Base-by-base conservation (phyloP, 257 asterid genomes). In the Fraxinus americana region DNA sequence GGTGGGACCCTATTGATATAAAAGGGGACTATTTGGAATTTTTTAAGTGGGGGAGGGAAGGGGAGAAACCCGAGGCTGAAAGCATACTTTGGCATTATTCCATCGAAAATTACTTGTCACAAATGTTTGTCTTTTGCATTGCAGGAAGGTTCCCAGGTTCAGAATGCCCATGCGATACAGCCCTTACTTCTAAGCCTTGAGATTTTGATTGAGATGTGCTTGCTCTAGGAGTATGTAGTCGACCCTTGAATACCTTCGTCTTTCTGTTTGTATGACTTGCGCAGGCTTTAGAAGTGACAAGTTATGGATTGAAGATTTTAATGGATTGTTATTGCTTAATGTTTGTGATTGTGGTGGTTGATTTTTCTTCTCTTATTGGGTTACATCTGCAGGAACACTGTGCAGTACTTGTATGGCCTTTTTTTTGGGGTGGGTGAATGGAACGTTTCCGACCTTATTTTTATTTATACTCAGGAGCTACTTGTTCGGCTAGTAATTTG, bases 141-240 rank as follows among this genome's bases (percentile, higher is more conserved):
- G 86, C 89, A 90, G 93, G 86, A 91, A 91, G 83, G 90, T 88
- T 63, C 92, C 92, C 27, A 83, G 97, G 87, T 86, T 82, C 82
- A 87, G 94, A 76, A 86, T 76, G 71, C 90, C 93, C 32, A 88
- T 88, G 94, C 86, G 93, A 54, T 89, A 85, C 82, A 86, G 87
- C 83, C 93, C 95, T 57, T 90, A 90, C 86, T 86, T 85, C 75
- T 87, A 84, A 89, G 82, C 78, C 78, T 38, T 68, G 10, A 57
- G 34, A 57, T 43, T 77, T 17, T 35, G 59, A 52, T 16, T 27
- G 59, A 68, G 71, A 41, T 70, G 5, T 81, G 66, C 25, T 5
- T 39, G 45, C 45, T 39, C 45, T 39, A 39, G 45, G 45, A 39
- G 45, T 39, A 39, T 39, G 45, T 39, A 39, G 45, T 39, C 45